Evolutionary conservation across 805 yeast genomes (phyloP).

Genomic region (Pichia phayaonensis): DNA sequence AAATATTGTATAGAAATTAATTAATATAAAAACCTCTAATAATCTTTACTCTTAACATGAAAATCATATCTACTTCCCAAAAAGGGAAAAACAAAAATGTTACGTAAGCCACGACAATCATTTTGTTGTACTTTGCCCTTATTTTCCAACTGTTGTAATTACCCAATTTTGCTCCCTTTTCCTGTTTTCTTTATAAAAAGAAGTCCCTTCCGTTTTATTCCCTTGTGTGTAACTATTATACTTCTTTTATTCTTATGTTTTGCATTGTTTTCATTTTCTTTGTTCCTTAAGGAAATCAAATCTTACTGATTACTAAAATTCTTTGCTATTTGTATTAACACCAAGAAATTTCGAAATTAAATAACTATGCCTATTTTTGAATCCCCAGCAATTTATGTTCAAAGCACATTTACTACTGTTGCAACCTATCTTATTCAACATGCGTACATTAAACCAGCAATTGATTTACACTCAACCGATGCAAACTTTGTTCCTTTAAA

Average conservation of each 20-base stretch:
- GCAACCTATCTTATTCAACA: constrained; percentile 38
- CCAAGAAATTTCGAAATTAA: not conserved
- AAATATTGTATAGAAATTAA: not conserved
- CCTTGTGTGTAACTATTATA: not conserved
- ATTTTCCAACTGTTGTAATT: not conserved
- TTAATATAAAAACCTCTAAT: not conserved
- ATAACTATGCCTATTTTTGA: constrained; percentile 34
- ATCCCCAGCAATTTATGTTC: constrained; percentile 40
- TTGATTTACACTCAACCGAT: constrained; percentile 33
- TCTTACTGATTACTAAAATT: not conserved
- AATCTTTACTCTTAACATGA: not conserved
- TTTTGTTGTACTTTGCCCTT: not conserved
- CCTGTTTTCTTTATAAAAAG: not conserved
- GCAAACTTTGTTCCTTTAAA: constrained; percentile 36
- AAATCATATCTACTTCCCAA: not conserved
- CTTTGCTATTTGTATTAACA: not conserved
- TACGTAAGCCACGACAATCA: not conserved
- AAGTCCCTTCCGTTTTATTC: not conserved
- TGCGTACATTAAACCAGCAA: constrained; percentile 31
- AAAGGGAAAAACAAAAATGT: too few species aligned
- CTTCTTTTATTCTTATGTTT: not conserved
- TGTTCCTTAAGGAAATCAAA: not conserved
- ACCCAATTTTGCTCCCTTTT: not conserved
- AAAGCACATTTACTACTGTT: constrained; percentile 32
- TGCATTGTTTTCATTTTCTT: not conserved